phyloP scores from a whole-genome alignment of 352 stramenopile species.

The Phytopythium kandeliae region DNA sequence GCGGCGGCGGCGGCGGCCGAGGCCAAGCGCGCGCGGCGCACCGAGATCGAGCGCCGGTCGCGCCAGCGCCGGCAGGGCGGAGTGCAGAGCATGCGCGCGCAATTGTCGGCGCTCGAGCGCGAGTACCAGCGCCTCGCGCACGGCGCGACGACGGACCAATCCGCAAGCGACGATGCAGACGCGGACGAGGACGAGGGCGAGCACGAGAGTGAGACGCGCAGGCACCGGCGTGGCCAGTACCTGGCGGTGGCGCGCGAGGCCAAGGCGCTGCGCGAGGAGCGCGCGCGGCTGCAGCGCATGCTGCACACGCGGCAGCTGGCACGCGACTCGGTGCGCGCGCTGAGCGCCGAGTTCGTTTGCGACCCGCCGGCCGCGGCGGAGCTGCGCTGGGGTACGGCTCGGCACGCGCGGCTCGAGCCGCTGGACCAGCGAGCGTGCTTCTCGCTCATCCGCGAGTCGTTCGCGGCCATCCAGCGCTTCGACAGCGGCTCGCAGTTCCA shows the following conservation, averaged over 20 bases:
- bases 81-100: conserved; percentile 41
- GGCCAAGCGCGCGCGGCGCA: conserved; percentile 33
- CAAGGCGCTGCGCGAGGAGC: conserved; percentile 36
- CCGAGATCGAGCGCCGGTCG: conserved; percentile 61
- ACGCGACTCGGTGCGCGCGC: conserved; percentile 26
- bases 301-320: conserved; percentile 55
- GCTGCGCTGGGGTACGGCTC: conserved; percentile 16
- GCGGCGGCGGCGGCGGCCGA: conserved; percentile 4
- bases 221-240: conserved; percentile 21
- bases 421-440: conserved; percentile 24
- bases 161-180: conserved; percentile 1
- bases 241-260: conserved; percentile 35
- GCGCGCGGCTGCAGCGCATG: conserved; percentile 39
- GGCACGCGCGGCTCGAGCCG: conserved; percentile 28
- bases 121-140: conserved; percentile 32
- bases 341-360: conserved; percentile 21
- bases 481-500: conserved; percentile 34
- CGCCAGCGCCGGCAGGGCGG: conserved; percentile 45
- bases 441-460: conserved; percentile 48
- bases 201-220: conserved; percentile 12
- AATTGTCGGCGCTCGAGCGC: conserved; percentile 41
- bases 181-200: conserved; percentile 9
- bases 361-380: conserved; percentile 12
- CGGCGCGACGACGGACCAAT: neutral
- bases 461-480: conserved; percentile 46